Percentiles rank a stretch among this genome's conserved stretches.
Conservation (phyloP, 495 filamentous ascomycete species). For the Podospora fimiseda region DNA sequence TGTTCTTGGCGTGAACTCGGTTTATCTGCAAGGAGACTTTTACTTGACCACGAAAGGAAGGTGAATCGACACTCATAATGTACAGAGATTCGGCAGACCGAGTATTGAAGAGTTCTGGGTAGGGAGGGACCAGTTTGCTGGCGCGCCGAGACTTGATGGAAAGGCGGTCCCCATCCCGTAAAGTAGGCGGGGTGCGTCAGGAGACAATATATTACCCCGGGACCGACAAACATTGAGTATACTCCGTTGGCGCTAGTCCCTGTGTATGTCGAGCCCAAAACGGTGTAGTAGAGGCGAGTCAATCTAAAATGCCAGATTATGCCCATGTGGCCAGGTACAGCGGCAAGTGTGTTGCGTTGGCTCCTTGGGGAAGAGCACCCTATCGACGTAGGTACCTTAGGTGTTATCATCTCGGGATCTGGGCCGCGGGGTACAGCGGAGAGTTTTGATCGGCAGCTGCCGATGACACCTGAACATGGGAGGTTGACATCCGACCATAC, state of each 20-base stretch:
- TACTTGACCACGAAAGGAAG: constrained; percentile 25
- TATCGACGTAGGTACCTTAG: constrained; percentile 7
- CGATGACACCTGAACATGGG: constrained; percentile 12
- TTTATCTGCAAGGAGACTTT: constrained; percentile 8
- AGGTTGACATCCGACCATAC: background rate
- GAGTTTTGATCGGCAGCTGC: constrained; percentile 28
- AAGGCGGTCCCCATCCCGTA: constrained; percentile 30
- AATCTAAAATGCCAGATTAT: constrained; percentile 22
- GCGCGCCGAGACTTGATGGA: constrained; percentile 16
- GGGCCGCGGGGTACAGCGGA: constrained; percentile 20
- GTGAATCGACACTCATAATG: constrained; percentile 16
- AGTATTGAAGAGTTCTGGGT: constrained; percentile 4
- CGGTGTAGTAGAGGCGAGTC: constrained; percentile 6
- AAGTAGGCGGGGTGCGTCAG: constrained; percentile 16
- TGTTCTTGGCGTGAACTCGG: constrained; percentile 21
- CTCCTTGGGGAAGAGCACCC: background rate
- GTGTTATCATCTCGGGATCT: constrained; percentile 15
- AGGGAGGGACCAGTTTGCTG: background rate
- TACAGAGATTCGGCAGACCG: constrained; percentile 12
- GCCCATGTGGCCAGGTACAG: constrained; percentile 14
- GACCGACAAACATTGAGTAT: constrained; percentile 19
- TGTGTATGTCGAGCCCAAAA: constrained; percentile 7
- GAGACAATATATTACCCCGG: constrained; percentile 26
- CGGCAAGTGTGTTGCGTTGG: constrained; percentile 11
- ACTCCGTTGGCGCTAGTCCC: constrained; percentile 8